Evolutionary conservation across 805 yeast genomes (phyloP).

Genomic region (Suhomyces sp.): DNA sequence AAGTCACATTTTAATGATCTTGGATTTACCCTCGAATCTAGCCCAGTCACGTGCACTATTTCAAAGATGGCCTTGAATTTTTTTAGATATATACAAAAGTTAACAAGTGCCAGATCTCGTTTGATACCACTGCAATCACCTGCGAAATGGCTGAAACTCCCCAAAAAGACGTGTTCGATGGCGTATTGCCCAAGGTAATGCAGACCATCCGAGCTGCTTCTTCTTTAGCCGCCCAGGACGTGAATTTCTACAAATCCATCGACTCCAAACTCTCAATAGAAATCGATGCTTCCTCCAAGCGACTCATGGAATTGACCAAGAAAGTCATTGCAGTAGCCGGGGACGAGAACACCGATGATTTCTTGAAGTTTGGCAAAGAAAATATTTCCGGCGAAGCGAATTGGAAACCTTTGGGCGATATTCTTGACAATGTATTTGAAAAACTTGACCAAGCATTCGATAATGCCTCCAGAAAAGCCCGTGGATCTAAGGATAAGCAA

Average conservation of each 20-base stretch:
- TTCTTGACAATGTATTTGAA: constrained; percentile 72
- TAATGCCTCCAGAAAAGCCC: constrained; percentile 23
- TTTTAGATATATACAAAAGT: not conserved
- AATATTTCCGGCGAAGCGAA: constrained; percentile 39
- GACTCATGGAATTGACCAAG: constrained; percentile 48
- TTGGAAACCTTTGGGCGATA: constrained; percentile 64
- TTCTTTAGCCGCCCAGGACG: constrained; percentile 74
- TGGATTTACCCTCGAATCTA: no score
- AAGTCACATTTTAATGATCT: no score
- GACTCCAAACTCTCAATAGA: constrained; percentile 46
- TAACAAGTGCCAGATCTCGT: no score
- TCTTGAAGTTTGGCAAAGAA: constrained; percentile 41
- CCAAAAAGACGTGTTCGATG: constrained; percentile 11
- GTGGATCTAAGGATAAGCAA: constrained; percentile 10
- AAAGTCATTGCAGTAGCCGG: constrained; percentile 37
- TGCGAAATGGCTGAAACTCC: constrained; percentile 4
- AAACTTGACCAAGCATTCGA: constrained; percentile 72
- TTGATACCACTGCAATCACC: constrained; percentile 1
- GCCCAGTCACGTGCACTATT: no score
- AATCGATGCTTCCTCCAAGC: constrained; percentile 41
- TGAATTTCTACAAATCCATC: constrained; percentile 68
- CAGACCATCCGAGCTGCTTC: constrained; percentile 64
- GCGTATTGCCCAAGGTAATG: constrained; percentile 48
- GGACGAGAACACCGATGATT: constrained; percentile 26
- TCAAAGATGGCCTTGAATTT: no score